These are phyloP conservation scores for Chrysanthemum makinoi DNA, from an alignment of 129 eudicot genomes.

Conservation along the genomic window DNA sequence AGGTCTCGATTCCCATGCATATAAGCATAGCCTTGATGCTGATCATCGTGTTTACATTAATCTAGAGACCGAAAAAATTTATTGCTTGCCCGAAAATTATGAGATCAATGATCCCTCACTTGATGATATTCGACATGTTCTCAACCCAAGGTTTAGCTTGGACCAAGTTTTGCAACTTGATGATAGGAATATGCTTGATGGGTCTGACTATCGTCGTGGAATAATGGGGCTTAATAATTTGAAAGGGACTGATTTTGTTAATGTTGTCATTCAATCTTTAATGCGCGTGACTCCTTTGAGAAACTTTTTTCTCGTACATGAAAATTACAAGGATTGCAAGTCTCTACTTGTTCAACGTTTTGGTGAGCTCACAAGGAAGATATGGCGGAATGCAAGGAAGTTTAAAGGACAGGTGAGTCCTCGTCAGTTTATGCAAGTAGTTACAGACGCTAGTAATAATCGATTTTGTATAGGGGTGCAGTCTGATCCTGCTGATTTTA, in stretches of 20 bases:
- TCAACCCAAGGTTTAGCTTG: conserved; percentile 78
- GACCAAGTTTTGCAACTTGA: conserved; percentile 84
- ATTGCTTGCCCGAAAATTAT: conserved; percentile 96
- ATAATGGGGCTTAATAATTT: conserved; percentile 96
- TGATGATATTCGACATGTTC: conserved; percentile 90
- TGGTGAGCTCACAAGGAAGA: conserved; percentile 97
- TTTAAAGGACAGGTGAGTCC: conserved; percentile 99
- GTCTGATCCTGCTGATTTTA: conserved; percentile 90
- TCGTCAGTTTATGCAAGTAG: conserved; percentile 94
- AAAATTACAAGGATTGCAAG: conserved; percentile 71
- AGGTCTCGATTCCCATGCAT: conserved; percentile 94
- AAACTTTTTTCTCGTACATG: conserved; percentile 90
- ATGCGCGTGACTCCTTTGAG: conserved; percentile 97
- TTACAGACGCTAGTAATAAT: conserved; percentile 84
- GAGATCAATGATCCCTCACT: conserved; percentile 89
- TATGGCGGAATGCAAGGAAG: conserved; percentile 85
- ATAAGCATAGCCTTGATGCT: conserved; percentile 96
- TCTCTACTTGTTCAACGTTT: conserved; percentile 90
- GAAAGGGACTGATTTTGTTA: conserved; percentile 90
- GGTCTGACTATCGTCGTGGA: conserved; percentile 97
- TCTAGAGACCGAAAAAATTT: conserved; percentile 82
- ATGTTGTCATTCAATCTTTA: conserved; percentile 84
- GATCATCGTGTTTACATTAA: conserved; percentile 96
- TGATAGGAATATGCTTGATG: conserved; percentile 76
- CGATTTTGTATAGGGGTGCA: conserved; percentile 80